A percentile compares a stretch with the other conserved stretches of the same genome.
Evolutionary conservation across 805 yeast genomes (phyloP).

Genomic region (Torulaspora maleeae): DNA sequence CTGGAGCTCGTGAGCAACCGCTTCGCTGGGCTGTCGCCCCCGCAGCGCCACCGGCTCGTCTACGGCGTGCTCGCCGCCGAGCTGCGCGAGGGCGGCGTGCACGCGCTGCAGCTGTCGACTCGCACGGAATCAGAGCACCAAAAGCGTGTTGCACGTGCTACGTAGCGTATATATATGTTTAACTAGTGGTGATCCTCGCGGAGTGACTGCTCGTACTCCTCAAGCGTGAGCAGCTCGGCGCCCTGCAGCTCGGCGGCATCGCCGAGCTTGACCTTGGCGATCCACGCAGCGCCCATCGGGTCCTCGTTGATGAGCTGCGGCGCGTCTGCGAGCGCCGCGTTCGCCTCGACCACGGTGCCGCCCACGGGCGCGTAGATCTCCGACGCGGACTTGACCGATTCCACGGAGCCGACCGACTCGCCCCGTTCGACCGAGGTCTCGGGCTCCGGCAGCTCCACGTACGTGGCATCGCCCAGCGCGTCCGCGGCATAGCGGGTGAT

Average conservation of each 20-base stretch:
- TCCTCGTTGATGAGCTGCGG: constrained; percentile 82
- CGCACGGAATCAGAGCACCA: constrained; percentile 61
- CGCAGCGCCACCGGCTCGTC: constrained; percentile 73
- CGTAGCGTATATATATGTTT: background rate
- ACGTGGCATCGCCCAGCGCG: constrained; percentile 95
- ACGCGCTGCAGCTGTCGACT: constrained; percentile 82
- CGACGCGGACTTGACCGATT: constrained; percentile 88
- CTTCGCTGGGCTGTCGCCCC: constrained; percentile 61
- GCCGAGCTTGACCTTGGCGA: constrained; percentile 67
- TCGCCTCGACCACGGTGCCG: constrained; percentile 71
- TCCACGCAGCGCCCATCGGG: constrained; percentile 94
- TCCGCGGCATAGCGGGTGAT: constrained; percentile 93
- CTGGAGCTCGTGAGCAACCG: constrained; percentile 64
- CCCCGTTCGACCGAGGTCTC: constrained; percentile 60
- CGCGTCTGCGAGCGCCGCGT: constrained; percentile 55
- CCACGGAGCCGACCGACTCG: constrained; percentile 88
- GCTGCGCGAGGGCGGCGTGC: constrained; percentile 63
- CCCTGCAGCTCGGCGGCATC: constrained; percentile 41
- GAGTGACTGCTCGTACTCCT: constrained; percentile 53
- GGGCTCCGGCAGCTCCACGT: constrained; percentile 79
- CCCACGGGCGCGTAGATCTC: constrained; percentile 86
- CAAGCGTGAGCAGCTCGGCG: constrained; percentile 50
- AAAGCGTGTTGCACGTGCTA: constrained; percentile 4
- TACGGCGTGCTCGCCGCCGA: constrained; percentile 70
- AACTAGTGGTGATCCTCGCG: constrained; percentile 45